A percentile compares a stretch with the other conserved stretches of the same genome.
phyloP scores from a whole-genome alignment of 495 filamentous ascomycete species.

The Penicillium verhagenii region DNA sequence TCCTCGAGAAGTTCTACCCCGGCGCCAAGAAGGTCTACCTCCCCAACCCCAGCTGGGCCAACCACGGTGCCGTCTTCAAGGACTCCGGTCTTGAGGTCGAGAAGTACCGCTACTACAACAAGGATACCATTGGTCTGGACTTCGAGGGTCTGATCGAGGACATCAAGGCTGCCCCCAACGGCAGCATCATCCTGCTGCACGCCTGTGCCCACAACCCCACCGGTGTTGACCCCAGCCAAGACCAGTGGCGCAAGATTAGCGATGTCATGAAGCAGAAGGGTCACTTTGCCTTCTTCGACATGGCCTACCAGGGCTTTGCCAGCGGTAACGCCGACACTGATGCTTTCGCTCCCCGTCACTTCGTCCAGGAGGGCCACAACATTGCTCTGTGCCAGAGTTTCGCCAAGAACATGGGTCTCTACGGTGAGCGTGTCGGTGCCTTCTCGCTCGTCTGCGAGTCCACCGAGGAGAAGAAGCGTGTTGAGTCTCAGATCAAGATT shows the following conservation, averaged over 20 bases:
- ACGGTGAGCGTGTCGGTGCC: slow-evolving; percentile 96
- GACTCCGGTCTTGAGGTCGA: slow-evolving; percentile 87
- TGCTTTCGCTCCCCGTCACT: slow-evolving; percentile 89
- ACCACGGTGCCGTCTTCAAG: slow-evolving; percentile 94
- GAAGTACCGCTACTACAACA: slow-evolving; percentile 98
- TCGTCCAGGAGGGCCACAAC: slow-evolving; percentile 88
- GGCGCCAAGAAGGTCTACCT: slow-evolving; percentile 91
- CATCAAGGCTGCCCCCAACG: slow-evolving; percentile 83
- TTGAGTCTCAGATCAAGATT: slow-evolving; percentile 98
- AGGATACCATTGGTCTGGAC: slow-evolving; percentile 96
- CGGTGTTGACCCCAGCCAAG: slow-evolving; percentile 88
- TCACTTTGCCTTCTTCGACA: slow-evolving; percentile 98
- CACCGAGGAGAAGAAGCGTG: slow-evolving; percentile 88
- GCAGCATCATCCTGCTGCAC: slow-evolving; percentile 88
- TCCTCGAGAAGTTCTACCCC: slow-evolving; percentile 87
- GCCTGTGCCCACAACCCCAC: slow-evolving; percentile 99
- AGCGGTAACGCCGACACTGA: slow-evolving; percentile 88
- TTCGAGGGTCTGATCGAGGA: slow-evolving; percentile 92
- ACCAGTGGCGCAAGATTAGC: slow-evolving; percentile 93
- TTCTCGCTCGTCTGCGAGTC: slow-evolving; percentile 88
- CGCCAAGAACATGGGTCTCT: slow-evolving; percentile 99
- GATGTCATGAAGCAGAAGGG: slow-evolving; percentile 82
- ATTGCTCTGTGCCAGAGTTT: slow-evolving; percentile 91
- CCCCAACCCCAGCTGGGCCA: slow-evolving; percentile 95
- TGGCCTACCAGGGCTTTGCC: slow-evolving; percentile 99